Evolutionary conservation across 768 basidiomycete species (phyloP), one percentile per base, ranked within the genome.

Genomic region (Amanita jacksonii): DNA sequence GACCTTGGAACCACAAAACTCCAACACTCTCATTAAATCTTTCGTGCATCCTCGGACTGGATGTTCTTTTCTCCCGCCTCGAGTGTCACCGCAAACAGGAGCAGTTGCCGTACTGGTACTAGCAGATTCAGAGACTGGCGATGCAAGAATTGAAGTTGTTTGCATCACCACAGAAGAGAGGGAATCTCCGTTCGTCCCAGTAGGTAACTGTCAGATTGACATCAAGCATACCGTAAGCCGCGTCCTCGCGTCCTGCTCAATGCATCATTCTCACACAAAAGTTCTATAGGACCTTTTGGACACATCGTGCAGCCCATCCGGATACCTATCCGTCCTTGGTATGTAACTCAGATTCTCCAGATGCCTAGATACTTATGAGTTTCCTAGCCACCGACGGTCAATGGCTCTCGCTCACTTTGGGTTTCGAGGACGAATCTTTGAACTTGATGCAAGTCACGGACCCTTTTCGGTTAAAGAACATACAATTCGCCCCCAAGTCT

Each of bases 291-390:
- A 65, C 46, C 61, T 73, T 18, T 52, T 55, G 7, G 56, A 59
- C 34, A 51, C 64, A 1, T 68, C 74, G 5, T 73, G 64, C 37
- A 77, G 74, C 49, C 30, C 60, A 0, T 66, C 69, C 4, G 79
- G 78, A 15, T 60, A 62, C 51, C 46, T 79, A 34, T 74, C 66
- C 47, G 53, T 77, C 24, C 54, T 79, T n/a, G 57, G 78, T 77
- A 53, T 31, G 72, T 60, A 12, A 18, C 25, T 33, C 12, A 33
- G 22, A 24, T 18, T 44, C 22, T 27, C 3, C 23, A 23, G 6
- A 2, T 45, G 31, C 6, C 16, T 16, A 24, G 18, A n/a, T n/a
- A n/a, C n/a, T n/a, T n/a, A 12, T 38, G 34, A 24, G 10, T 41
- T 28, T 39, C 46, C 30, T 54, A 80, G 75, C 62, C 54, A 58